A percentile compares a stretch with the other conserved stretches of the same genome.
Conservation (phyloP, 2,329 filamentous ascomycete species). For the Aspergillus viridinutans region DNA sequence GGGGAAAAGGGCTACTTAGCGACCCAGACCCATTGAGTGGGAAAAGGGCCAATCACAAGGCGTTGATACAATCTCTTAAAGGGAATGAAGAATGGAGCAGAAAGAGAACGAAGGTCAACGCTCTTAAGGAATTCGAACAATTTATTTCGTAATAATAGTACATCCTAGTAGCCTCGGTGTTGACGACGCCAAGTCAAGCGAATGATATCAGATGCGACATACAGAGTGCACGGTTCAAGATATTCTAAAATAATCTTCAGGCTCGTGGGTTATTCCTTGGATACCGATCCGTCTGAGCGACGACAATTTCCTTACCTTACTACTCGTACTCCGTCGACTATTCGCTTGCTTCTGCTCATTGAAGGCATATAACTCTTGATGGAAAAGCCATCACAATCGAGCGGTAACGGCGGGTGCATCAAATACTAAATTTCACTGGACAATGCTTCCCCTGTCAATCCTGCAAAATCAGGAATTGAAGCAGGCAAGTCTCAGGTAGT, state of each 20-base stretch:
- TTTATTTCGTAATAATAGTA: background rate
- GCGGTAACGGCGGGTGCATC: background rate
- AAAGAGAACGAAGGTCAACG: constrained; percentile 6
- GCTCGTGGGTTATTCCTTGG: background rate
- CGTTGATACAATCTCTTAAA: background rate
- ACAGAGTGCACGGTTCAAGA: too few relatives aligned
- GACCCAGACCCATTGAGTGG: background rate
- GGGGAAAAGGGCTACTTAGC: background rate
- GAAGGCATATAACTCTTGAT: background rate
- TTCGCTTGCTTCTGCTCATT: background rate
- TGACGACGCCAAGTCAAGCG: background rate
- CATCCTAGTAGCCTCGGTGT: background rate
- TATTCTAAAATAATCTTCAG: background rate
- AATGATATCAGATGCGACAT: background rate
- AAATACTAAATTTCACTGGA: background rate
- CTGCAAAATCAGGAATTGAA: background rate
- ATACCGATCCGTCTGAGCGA: background rate
- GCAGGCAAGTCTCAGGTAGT: background rate
- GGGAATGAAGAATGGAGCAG: constrained; percentile 7
- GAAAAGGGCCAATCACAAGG: constrained; percentile 7
- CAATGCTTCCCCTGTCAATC: background rate
- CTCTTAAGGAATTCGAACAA: background rate
- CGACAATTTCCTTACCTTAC: background rate
- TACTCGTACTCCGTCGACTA: background rate
- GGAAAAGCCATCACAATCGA: background rate